Percentiles rank a stretch among this genome's conserved stretches.
Conservation (phyloP, 2,329 filamentous ascomycete genomes). For the Aspergillus sp. region DNA sequence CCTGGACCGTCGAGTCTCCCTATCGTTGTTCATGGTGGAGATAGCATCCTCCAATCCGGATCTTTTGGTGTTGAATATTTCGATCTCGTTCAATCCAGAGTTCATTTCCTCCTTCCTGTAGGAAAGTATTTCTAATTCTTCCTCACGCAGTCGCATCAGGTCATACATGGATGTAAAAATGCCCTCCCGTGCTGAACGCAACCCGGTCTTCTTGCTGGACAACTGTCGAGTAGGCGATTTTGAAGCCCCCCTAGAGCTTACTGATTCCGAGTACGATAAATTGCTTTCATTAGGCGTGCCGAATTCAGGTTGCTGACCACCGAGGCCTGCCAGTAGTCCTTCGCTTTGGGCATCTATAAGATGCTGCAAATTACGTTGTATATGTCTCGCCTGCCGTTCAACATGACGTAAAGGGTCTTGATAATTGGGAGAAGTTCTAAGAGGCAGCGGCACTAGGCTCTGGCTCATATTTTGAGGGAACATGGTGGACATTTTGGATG, state of each 20-base stretch:
- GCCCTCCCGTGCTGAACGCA: constrained; percentile 55
- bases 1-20: constrained; percentile 45
- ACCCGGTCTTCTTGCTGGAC: constrained; percentile 47
- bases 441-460: constrained; percentile 29
- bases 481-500: constrained; percentile 30
- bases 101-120: constrained; percentile 47
- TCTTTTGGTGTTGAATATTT: constrained; percentile 52
- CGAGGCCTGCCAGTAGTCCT: constrained; percentile 52
- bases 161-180: constrained; percentile 59
- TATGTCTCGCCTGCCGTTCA: constrained; percentile 52
- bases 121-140: constrained; percentile 54
- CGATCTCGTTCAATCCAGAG: constrained; percentile 50
- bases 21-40: constrained; percentile 47
- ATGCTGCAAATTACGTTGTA: constrained; percentile 58
- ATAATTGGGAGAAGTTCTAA: constrained; percentile 29
- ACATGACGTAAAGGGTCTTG: constrained; percentile 50
- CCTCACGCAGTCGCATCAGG: constrained; percentile 55
- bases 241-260: constrained; percentile 33
- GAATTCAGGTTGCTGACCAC: constrained; percentile 42
- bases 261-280: constrained; percentile 32
- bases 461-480: constrained; percentile 25
- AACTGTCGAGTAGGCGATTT: constrained; percentile 41
- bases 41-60: constrained; percentile 53
- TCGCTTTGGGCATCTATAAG: constrained; percentile 63
- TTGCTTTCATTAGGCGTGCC: constrained; percentile 47